Percentiles rank a stretch among this genome's conserved stretches.
Conservation (phyloP, 306 rosid genomes). For the Boehmeria nivea region DNA sequence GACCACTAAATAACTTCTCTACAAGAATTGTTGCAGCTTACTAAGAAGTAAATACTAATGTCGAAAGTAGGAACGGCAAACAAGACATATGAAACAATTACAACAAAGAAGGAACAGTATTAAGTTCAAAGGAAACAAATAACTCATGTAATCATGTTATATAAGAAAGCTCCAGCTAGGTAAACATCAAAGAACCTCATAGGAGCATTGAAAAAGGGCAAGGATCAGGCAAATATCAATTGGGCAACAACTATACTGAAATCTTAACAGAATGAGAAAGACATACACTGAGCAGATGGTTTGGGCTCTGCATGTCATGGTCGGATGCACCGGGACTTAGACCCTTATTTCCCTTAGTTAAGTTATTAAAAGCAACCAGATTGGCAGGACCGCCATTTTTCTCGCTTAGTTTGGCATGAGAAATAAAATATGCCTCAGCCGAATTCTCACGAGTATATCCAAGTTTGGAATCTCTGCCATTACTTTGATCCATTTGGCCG, state of each 20-base stretch:
- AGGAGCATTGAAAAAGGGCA: neutral
- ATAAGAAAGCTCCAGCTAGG: too few species aligned
- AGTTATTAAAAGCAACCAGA: conserved; percentile 8
- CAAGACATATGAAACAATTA: neutral
- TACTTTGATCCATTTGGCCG: conserved; percentile 2
- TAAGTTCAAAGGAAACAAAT: too few species aligned
- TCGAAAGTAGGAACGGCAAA: neutral
- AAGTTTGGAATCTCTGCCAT: conserved; percentile 17
- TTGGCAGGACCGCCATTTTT: conserved; percentile 11
- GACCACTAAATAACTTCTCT: neutral
- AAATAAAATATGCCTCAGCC: conserved; percentile 7
- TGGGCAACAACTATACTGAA: conserved; percentile 5
- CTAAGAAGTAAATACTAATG: neutral
- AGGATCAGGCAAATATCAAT: too few species aligned
- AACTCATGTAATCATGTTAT: too few species aligned
- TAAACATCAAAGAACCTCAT: too few species aligned
- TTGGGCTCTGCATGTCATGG: conserved; percentile 20
- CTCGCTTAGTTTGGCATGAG: conserved; percentile 16
- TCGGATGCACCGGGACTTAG: conserved; percentile 19
- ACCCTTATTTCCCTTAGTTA: conserved; percentile 11
- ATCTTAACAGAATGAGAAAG: neutral
- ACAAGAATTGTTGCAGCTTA: neutral
- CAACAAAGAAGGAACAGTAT: neutral
- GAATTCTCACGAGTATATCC: conserved; percentile 15
- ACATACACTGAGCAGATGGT: conserved; percentile 34